These are phyloP conservation scores for Oryza australiensis DNA, from an alignment of 176 grass and related monocot species.

Conservation along the genomic window DNA sequence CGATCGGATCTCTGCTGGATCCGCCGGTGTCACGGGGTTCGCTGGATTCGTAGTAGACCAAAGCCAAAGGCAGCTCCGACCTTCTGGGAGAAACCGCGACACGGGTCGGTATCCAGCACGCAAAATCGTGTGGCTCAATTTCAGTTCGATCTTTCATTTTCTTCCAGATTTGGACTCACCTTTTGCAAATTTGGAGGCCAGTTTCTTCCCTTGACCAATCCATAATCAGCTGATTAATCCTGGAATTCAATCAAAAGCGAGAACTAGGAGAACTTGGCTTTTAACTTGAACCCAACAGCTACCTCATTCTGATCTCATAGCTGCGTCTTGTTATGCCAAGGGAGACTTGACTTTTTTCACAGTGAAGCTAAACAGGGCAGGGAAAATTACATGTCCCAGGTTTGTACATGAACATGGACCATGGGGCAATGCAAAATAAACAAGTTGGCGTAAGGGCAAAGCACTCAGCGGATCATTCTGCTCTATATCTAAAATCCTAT, in stretches of 20 bases:
- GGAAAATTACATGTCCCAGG: not conserved
- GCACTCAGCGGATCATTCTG: not conserved
- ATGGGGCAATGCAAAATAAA: not conserved
- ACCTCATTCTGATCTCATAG: not conserved
- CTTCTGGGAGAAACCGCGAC: not conserved
- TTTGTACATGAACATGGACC: not conserved
- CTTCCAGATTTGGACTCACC: too few relatives aligned
- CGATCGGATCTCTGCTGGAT: not conserved
- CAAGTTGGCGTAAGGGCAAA: not conserved
- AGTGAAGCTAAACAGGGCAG: not conserved
- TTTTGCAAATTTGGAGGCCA: not conserved
- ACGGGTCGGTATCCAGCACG: not conserved
- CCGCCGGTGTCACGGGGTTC: not conserved
- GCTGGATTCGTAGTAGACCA: not conserved
- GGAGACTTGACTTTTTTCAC: not conserved
- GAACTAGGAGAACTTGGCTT: not conserved
- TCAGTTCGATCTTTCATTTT: not conserved
- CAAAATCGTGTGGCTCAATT: not conserved
- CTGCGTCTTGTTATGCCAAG: not conserved
- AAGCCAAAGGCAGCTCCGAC: not conserved
- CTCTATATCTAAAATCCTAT: conserved; percentile 21
- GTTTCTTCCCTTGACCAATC: not conserved
- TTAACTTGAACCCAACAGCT: not conserved
- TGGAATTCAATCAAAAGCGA: not conserved
- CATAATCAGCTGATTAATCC: not conserved